Conservation (phyloP, 345 rosid species). For the Litchi chinensis region DNA sequence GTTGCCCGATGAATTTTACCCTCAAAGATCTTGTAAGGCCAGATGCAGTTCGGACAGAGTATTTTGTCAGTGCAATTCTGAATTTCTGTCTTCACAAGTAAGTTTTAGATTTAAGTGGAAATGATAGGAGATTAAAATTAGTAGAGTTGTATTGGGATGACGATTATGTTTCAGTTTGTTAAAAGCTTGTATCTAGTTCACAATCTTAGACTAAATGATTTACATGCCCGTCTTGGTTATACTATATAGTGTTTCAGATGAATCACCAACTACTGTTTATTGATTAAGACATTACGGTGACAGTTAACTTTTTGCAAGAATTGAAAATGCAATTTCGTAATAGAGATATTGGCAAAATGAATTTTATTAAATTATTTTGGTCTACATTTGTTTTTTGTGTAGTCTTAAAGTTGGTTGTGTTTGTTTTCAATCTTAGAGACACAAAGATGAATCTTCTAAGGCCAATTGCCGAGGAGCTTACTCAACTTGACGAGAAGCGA, state of each 20-base stretch:
- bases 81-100: conserved; percentile 85
- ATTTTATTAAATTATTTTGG: not conserved
- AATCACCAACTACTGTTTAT: not conserved
- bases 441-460: conserved; percentile 66
- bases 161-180: not conserved
- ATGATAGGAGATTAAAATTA: not conserved
- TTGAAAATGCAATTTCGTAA: not conserved
- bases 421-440: conserved; percentile 43
- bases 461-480: conserved; percentile 58
- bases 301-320: not conserved
- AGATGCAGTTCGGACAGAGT: conserved; percentile 59
- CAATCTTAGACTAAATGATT: not conserved
- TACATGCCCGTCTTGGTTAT: not conserved
- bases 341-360: not conserved
- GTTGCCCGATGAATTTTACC: conserved; percentile 57
- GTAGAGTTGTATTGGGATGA: not conserved
- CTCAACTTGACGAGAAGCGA: conserved; percentile 66
- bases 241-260: not conserved
- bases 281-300: not conserved
- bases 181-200: not conserved
- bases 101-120: conserved; percentile 1
- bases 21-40: conserved; percentile 76
- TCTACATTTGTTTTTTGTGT: not conserved
- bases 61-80: conserved; percentile 72
- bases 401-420: not conserved